Evolutionary conservation across 75 land plant species (phyloP).

Genomic region (Pinus tabuliformis): DNA sequence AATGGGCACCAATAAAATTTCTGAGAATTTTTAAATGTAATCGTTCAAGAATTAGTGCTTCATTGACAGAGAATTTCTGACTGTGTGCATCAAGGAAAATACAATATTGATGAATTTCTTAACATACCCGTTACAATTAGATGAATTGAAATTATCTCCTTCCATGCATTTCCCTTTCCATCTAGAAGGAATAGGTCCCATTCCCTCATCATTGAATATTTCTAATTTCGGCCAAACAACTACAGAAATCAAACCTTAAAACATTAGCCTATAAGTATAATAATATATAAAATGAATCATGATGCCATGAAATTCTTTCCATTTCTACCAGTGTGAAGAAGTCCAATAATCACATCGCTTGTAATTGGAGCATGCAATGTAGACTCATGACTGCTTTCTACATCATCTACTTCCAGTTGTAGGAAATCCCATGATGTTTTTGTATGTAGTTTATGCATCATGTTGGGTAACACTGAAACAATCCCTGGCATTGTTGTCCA

Average conservation of each 20-base stretch:
- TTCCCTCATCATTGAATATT: constrained; percentile 44
- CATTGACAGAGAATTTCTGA: too few relatives aligned
- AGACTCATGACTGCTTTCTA: background rate
- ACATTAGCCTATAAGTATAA: background rate
- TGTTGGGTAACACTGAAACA: constrained; percentile 49
- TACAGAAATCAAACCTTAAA: background rate
- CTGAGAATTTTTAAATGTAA: constrained; percentile 1
- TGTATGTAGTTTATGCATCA: constrained; percentile 29
- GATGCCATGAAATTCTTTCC: background rate
- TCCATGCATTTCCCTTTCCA: constrained; percentile 54
- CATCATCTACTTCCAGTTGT: constrained; percentile 3
- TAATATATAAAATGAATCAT: background rate
- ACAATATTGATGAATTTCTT: too few relatives aligned
- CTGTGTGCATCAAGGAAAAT: too few relatives aligned
- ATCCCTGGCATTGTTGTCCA: constrained; percentile 45
- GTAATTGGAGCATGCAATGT: background rate
- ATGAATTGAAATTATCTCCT: constrained; percentile 23
- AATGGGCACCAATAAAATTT: constrained; percentile 28
- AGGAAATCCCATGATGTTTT: constrained; percentile 69
- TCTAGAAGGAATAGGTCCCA: constrained; percentile 37
- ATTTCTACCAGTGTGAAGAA: background rate
- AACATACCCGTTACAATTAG: constrained; percentile 31
- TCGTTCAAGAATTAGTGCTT: too few relatives aligned
- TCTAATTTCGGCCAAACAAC: constrained; percentile 47
- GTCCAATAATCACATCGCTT: constrained; percentile 7